phyloP scores from a whole-genome alignment of 78 protist genomes.

The Dictyostelium capitatum region DNA sequence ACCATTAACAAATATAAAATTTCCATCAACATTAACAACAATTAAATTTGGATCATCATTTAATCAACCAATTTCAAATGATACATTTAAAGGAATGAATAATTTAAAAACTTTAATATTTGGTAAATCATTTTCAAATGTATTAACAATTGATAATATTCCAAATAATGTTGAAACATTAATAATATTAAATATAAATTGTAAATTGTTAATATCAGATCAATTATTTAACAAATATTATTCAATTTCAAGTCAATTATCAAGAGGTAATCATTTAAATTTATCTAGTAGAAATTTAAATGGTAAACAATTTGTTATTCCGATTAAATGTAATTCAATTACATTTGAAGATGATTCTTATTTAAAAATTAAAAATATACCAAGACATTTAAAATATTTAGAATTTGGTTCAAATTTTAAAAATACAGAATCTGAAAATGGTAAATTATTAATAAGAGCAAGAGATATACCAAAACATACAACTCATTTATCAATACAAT shows the following conservation, averaged over 20 bases:
- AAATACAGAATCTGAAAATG: not conserved
- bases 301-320: no score
- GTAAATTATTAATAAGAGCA: not conserved
- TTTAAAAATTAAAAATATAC: not conserved
- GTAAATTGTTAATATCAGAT: not conserved
- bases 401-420: not conserved
- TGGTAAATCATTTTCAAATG: not conserved
- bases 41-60: not conserved
- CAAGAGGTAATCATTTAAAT: not conserved
- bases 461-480: not conserved
- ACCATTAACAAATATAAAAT: not conserved
- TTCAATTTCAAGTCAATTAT: not conserved
- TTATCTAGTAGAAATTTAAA: not conserved
- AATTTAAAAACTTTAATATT: not conserved
- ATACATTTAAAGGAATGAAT: not conserved
- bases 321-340: not conserved
- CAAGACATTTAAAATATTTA: not conserved
- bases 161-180: not conserved
- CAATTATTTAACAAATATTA: not conserved
- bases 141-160: not conserved
- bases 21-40: not conserved
- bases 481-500: not conserved
- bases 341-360: not conserved
- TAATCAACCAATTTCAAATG: not conserved
- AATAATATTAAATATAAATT: not conserved